phyloP scores from a whole-genome alignment of 179 eudicot species.

The Gypsophila paniculata region DNA sequence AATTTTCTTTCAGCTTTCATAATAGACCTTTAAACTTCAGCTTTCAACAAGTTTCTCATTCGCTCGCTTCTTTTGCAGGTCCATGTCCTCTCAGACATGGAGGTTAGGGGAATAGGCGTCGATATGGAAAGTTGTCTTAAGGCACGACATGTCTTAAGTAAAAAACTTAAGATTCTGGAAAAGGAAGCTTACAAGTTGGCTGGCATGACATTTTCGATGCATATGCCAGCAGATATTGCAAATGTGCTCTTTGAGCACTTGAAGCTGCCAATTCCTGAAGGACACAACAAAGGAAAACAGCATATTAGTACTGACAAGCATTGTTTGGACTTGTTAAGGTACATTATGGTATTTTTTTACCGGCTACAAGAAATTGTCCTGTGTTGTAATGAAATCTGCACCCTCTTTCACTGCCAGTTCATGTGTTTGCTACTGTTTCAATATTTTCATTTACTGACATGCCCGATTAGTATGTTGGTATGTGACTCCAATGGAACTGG shows the following conservation, averaged over 20 bases:
- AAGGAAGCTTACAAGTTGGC: constrained; percentile 85
- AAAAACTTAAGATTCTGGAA: constrained; percentile 74
- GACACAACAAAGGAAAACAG: constrained; percentile 57
- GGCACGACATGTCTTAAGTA: constrained; percentile 69
- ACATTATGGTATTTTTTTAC: constrained; percentile 18
- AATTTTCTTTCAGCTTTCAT: constrained; percentile 1
- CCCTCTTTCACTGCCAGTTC: neutral
- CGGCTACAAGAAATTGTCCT: neutral
- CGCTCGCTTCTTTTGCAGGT: constrained; percentile 45
- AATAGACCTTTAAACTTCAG: neutral
- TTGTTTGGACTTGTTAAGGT: constrained; percentile 86
- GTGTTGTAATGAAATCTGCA: constrained; percentile 16
- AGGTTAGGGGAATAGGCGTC: constrained; percentile 84
- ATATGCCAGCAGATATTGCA: constrained; percentile 89
- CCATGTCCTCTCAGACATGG: constrained; percentile 90
- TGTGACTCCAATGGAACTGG: neutral
- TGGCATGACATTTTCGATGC: constrained; percentile 81
- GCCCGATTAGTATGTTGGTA: neutral
- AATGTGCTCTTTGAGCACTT: constrained; percentile 74
- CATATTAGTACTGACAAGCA: constrained; percentile 95
- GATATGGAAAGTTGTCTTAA: constrained; percentile 93
- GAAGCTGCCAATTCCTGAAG: constrained; percentile 88
- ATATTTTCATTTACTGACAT: neutral
- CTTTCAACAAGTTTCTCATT: neutral
- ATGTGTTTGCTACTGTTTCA: neutral